Evolutionary conservation across 1,284 basidiomycete species (phyloP).

Genomic region (Ustilago nuda): DNA sequence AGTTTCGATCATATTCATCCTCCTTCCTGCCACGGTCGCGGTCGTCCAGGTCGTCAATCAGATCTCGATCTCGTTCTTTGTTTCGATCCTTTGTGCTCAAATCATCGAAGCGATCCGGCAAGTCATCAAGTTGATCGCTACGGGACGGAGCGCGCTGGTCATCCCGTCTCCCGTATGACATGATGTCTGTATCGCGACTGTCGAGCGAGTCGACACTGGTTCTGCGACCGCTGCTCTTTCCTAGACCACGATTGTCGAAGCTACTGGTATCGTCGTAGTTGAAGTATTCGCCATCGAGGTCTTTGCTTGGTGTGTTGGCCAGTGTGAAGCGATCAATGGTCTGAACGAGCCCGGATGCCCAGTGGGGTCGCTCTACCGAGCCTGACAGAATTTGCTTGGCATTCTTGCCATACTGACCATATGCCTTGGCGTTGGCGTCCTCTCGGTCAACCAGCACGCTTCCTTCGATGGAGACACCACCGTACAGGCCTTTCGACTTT

Average conservation of each 20-base stretch:
- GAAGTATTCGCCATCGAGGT: conserved; percentile 49
- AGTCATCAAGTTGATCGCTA: conserved; percentile 21
- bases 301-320: conserved; percentile 47
- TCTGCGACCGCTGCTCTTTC: conserved; percentile 31
- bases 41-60: conserved; percentile 17
- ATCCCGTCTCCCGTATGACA: conserved; percentile 1
- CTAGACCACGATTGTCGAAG: conserved; percentile 31
- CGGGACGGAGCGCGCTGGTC: conserved; percentile 8
- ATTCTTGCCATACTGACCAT: conserved; percentile 54
- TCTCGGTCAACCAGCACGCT: conserved; percentile 95
- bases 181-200: conserved; percentile 30
- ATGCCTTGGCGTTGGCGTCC: conserved; percentile 73
- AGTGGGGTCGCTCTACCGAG: conserved; percentile 52
- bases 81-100: conserved; percentile 22
- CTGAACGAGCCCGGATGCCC: conserved; percentile 42
- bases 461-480: conserved; percentile 86
- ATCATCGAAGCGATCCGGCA: conserved; percentile 33
- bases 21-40: conserved; percentile 21
- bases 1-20: conserved; percentile 31
- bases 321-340: conserved; percentile 59
- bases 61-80: conserved; percentile 1
- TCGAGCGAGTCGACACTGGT: conserved; percentile 42
- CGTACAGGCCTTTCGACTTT: conserved; percentile 91
- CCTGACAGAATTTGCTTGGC: conserved; percentile 65
- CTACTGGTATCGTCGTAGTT: conserved; percentile 47